A percentile compares a stretch with the other conserved stretches of the same genome.
Conservation (phyloP, 176 grass and related monocot genomes). For the Triticum timopheevii region DNA sequence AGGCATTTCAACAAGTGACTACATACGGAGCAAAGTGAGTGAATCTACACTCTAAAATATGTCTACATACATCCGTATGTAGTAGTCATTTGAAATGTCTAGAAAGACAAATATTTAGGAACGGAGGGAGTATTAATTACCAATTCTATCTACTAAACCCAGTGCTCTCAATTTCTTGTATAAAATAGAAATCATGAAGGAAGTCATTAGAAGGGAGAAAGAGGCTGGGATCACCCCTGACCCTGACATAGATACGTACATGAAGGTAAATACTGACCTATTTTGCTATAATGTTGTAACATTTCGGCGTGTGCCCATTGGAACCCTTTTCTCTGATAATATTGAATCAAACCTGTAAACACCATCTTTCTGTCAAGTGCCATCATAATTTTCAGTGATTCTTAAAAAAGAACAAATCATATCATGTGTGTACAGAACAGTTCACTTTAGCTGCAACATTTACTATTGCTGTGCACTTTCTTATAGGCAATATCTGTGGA, state of each 20-base stretch:
- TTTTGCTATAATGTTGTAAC: background rate
- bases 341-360: background rate
- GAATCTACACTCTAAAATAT: too few relatives aligned
- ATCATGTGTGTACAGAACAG: background rate
- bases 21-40: too few relatives aligned
- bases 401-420: background rate
- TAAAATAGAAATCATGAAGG: conserved; percentile 49
- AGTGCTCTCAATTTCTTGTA: background rate
- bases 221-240: conserved; percentile 68
- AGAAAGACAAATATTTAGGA: too few relatives aligned
- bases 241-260: conserved; percentile 75
- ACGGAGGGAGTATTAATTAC: too few relatives aligned
- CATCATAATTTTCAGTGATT: background rate
- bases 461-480: background rate
- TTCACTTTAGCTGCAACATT: background rate
- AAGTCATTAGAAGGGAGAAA: conserved; percentile 82
- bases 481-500: conserved; percentile 67
- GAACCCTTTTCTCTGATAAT: background rate
- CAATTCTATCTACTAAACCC: background rate
- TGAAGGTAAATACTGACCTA: conserved; percentile 56
- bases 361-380: background rate
- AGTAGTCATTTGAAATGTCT: too few relatives aligned
- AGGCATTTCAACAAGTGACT: too few relatives aligned
- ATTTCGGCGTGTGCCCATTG: background rate
- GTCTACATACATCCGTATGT: too few relatives aligned